Evolutionary conservation across 768 basidiomycete genomes (phyloP), one percentile per base, ranked within the genome.

Genomic region (Solioccasus polychromus): DNA sequence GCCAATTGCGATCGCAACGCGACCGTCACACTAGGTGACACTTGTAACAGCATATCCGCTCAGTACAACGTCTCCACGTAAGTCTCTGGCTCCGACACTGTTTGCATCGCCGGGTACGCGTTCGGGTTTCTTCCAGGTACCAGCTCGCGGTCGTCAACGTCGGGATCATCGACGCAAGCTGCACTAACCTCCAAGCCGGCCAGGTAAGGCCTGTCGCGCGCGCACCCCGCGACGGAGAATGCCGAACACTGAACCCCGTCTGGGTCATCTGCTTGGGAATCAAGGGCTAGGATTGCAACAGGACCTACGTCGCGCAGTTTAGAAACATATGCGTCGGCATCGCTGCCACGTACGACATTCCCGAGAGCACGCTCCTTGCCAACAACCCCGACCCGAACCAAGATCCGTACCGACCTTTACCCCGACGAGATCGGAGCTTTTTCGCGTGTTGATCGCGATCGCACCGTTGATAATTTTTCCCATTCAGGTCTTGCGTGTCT

Each of bases 21-120:
- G 59, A 83, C 77, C 41, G 73, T 88, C 44, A 53, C 67, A 48
- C 54, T 58, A 5, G 79, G 79, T 28, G 82, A 88, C 57, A 77
- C 73, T 47, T 89, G 87, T 60, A 17, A 88, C 64, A 55, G 49
- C 45, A 88, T 89, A 63, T 87, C 82, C 53, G 75, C 77, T 28
- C 60, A 72, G 17, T 55, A 82, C 56, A 76, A 79, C 42, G 78
- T 75, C 50, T 84, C 83, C 29, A 82, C 80, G 83, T 85, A 51
- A 39, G 79, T 68, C 19, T 18, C 5, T 6, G 8, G 10, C 7
- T 35, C 9, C 10, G 10, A 10, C 12, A 35, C 30, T 12, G 2
- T 8, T 24, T 3, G 22, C 22, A 11, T 43, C 15, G 24, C 8
- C 18, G 10, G 6, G n/a, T 6, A 42, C 44, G n/a, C n/a, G n/a